Base-by-base conservation (phyloP, 106 monocot species). In the Chionographis japonica region DNA sequence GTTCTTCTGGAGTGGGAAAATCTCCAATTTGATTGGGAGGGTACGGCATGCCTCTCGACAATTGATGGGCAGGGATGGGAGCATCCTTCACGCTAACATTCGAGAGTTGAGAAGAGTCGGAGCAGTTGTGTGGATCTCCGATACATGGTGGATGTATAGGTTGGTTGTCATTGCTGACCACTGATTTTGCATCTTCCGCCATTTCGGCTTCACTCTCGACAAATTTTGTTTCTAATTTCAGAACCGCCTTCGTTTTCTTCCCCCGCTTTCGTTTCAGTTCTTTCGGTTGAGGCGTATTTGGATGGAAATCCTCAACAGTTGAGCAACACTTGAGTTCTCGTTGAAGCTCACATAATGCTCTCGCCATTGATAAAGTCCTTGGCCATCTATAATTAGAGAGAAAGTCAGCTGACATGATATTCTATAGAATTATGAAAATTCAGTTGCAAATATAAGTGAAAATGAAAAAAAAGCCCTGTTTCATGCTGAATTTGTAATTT, bases 321-420 rank as follows among this genome's bases (percentile, higher is more conserved):
- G 67, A 68, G 58, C 41, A 46, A 17, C 12, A 18, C 35, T 69
- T 73, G 12, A 85, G 59, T 63, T 83, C 80, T 71, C 54, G 67
- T 49, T 89, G 85, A 72, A 93, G 88, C 50, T 83, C 72, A 63
- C 92, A 93, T 0, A 93, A 74, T 18, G 88, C 78, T 79, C 71
- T 75, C 14, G 92, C 85, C 92, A 93, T 93, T 50, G 86, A 83
- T 58, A 93, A 65, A 66, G 86, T 85, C 58, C 92, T 88, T 58
- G 86, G 38, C 88, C 88, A 92, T 69, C 91, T 91, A 37, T 18
- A 37, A 20, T 2, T 0, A 52, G 19, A 41, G 13, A 60, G 19
- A 43, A 50, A 71, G 38, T 52, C 15, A 49, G 49, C 12, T 7
- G 51, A 27, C 27, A 27, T 27, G 27, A 27, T 0, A 27, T 27